A percentile compares a stretch with the other conserved stretches of the same genome.
These are phyloP conservation scores for Cryptococcus sp. DNA, from an alignment of 1,284 basidiomycete species.

Conservation along the genomic window DNA sequence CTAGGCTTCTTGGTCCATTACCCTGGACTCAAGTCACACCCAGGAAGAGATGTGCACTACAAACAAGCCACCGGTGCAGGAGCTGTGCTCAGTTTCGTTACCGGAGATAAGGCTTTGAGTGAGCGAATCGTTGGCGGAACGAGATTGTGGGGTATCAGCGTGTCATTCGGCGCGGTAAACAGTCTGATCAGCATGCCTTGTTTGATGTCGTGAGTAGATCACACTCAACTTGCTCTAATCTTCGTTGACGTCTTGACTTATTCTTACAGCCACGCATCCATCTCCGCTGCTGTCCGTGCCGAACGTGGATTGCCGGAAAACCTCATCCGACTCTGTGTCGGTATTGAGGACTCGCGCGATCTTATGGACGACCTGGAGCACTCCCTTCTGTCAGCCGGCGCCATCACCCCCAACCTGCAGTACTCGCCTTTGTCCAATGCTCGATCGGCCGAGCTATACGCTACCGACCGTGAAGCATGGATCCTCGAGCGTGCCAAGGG, in stretches of 20 bases:
- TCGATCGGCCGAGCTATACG: constrained; percentile 39
- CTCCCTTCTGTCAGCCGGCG: constrained; percentile 87
- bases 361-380: constrained; percentile 93
- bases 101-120: constrained; percentile 84
- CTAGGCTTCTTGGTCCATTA: constrained; percentile 94
- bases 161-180: constrained; percentile 98
- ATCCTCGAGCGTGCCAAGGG: constrained; percentile 47
- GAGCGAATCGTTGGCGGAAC: constrained; percentile 92
- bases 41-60: constrained; percentile 82
- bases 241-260: constrained; percentile 8
- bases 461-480: constrained; percentile 41
- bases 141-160: constrained; percentile 94
- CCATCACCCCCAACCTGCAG: constrained; percentile 59
- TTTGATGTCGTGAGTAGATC: constrained; percentile 86
- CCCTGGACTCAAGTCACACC: constrained; percentile 83
- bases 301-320: constrained; percentile 95
- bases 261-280: constrained; percentile 82
- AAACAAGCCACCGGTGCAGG: constrained; percentile 87
- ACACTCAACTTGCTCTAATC: background rate
- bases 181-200: constrained; percentile 99
- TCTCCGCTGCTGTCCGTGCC: constrained; percentile 88
- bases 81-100: constrained; percentile 92
- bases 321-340: constrained; percentile 95
- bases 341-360: constrained; percentile 93
- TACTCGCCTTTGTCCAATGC: constrained; percentile 31